A percentile compares a stretch with the other conserved stretches of the same genome.
phyloP scores from a whole-genome alignment of 257 asterid genomes.

The Leptodermis oblonga region DNA sequence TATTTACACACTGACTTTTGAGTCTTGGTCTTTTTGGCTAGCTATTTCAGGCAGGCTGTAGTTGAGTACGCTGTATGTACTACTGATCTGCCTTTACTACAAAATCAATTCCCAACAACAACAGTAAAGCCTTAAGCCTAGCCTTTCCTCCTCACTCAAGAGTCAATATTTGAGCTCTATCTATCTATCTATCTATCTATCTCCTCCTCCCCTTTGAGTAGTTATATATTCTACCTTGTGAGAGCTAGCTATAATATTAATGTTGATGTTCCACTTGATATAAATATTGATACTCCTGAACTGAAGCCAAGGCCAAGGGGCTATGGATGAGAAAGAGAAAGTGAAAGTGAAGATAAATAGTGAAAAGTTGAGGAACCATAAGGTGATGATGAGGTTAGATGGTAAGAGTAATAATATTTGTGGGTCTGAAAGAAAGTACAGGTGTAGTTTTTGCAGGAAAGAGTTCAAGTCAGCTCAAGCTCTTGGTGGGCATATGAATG shows the following conservation, averaged over 20 bases:
- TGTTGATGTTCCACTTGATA: neutral
- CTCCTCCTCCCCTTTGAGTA: neutral
- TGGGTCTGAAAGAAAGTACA: slow-evolving; percentile 63
- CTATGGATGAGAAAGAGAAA: slow-evolving; percentile 39
- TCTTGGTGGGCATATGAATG: slow-evolving; percentile 76
- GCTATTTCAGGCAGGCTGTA: no score
- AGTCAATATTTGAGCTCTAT: no score
- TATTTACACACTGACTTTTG: neutral
- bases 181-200: neutral
- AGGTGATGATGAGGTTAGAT: no score
- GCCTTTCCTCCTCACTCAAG: neutral
- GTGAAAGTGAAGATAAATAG: slow-evolving; percentile 31
- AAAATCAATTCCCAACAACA: slow-evolving; percentile 4
- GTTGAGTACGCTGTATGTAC: no score
- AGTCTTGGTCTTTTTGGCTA: neutral
- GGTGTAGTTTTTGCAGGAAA: slow-evolving; percentile 63
- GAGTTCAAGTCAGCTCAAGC: slow-evolving; percentile 81
- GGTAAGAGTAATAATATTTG: no score
- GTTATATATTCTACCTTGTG: neutral
- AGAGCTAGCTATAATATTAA: neutral
- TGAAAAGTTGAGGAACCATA: slow-evolving; percentile 20
- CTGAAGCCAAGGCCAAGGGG: neutral
- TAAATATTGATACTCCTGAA: neutral
- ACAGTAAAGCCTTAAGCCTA: no score
- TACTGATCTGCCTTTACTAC: neutral